phyloP scores from a whole-genome alignment of 2,329 filamentous ascomycete species.

The Colletotrichum karsti region DNA sequence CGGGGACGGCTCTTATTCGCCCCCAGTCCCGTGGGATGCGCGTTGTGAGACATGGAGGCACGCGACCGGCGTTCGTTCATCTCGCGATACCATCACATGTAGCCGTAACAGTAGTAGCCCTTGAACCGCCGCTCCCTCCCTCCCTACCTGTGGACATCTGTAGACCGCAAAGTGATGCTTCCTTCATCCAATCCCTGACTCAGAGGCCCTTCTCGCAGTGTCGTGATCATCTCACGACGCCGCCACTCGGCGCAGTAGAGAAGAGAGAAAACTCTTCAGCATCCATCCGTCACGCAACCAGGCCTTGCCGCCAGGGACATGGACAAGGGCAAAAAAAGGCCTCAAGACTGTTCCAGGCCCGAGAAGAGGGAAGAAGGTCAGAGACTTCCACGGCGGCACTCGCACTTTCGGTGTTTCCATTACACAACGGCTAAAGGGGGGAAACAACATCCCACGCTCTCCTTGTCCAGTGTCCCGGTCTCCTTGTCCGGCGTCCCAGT shows the following conservation, averaged over 20 bases:
- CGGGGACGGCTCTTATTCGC: background rate
- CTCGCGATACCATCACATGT: slow-evolving; percentile 21
- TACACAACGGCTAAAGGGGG: slow-evolving; percentile 18
- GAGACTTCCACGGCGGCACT: slow-evolving; percentile 9
- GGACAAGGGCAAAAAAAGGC: background rate
- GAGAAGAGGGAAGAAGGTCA: no score
- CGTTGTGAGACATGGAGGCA: slow-evolving; percentile 23
- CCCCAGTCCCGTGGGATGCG: background rate
- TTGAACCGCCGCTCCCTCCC: background rate
- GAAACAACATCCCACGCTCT: slow-evolving; percentile 16
- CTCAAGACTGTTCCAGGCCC: background rate
- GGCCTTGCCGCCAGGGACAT: background rate
- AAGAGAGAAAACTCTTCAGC: background rate
- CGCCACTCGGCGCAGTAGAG: background rate
- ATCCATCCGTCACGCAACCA: background rate
- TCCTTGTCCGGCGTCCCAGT: background rate
- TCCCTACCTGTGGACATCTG: background rate
- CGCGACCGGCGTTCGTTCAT: slow-evolving; percentile 19
- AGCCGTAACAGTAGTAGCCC: background rate
- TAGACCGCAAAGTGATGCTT: background rate
- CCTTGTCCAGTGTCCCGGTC: background rate
- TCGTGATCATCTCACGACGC: background rate
- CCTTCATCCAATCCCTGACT: background rate
- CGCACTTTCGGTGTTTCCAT: slow-evolving; percentile 30
- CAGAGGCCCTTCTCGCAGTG: background rate